Percentiles rank a stretch among this genome's conserved stretches.
phyloP scores from a whole-genome alignment of 2,329 filamentous ascomycete genomes.

The Colletotrichum higginsianum region DNA sequence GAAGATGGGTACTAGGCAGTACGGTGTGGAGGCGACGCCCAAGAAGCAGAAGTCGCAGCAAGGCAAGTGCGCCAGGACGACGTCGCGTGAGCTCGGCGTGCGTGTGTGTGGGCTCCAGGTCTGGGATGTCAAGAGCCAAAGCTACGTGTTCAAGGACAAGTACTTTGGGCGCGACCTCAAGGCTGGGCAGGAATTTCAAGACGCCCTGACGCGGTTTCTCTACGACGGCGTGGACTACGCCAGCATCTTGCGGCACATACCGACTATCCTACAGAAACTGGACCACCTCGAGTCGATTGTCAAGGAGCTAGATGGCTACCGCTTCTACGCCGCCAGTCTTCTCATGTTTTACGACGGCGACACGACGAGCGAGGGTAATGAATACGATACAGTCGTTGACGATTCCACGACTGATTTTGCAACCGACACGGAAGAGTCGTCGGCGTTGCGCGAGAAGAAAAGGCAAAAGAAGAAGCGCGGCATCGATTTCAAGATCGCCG shows the following conservation, averaged over 20 bases:
- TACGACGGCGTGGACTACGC: conserved; percentile 88
- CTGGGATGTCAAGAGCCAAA: conserved; percentile 88
- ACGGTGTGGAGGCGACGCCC: conserved; percentile 90
- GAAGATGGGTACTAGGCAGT: conserved; percentile 99
- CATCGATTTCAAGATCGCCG: conserved; percentile 96
- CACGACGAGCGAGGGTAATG: conserved; percentile 62
- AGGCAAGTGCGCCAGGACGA: conserved; percentile 92
- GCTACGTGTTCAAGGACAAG: conserved; percentile 97
- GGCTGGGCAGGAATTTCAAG: conserved; percentile 89
- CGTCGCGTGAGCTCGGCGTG: conserved; percentile 91
- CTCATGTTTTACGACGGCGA: conserved; percentile 98
- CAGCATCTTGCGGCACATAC: conserved; percentile 89
- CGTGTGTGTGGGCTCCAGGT: conserved; percentile 96
- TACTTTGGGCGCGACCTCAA: conserved; percentile 94
- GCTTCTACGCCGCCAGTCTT: conserved; percentile 95
- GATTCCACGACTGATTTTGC: conserved; percentile 72
- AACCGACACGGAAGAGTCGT: conserved; percentile 71
- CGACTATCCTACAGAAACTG: conserved; percentile 87
- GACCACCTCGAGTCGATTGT: conserved; percentile 88
- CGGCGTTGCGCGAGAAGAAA: conserved; percentile 55
- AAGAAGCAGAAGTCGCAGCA: conserved; percentile 96
- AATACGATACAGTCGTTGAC: conserved; percentile 66
- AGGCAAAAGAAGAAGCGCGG: conserved; percentile 67
- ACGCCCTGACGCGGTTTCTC: conserved; percentile 89
- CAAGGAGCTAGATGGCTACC: conserved; percentile 83